Base-by-base conservation (phyloP, 345 rosid genomes). In the Arabis alpina region DNA sequence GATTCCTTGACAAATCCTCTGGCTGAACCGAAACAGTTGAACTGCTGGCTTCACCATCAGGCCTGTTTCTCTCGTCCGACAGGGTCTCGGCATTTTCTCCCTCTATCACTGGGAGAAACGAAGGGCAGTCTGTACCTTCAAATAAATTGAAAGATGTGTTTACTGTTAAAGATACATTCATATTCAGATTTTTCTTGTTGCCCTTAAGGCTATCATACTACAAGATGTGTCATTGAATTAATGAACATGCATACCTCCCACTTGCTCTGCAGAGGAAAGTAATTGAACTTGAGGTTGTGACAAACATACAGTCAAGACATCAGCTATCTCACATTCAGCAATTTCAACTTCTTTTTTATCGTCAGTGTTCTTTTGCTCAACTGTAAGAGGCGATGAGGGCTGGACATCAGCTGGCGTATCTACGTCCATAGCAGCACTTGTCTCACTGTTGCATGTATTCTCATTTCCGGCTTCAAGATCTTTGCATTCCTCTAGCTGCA, bases 71-170 rank as follows among this genome's bases (percentile, higher is more conserved):
- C 37, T 34, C 37, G 37, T 34, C 37, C 37, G 37, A 34, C 6
- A 8, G 37, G 8, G 6, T 34, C 37, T 34, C 66, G 11, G 40
- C 16, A 23, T 52, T 51, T 42, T 66, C 61, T 43, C 37, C 57
- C 51, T 51, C 50, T 0, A n/a, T 63, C 30, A 25, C 25, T 8
- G 73, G 63, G 34, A 43, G 42, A 57, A 58, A 25, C 14, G 52
- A 27, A 53, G 34, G 42, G 4, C 45, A 3, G 4, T 68, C 58
- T 19, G 57, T 61, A 47, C 36, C 64, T 54, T 67, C 73, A 60
- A 36, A 36, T 36, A 36, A 36, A 36, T 36, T 36, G 10, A 36
- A 8, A 36, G 9, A 7, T 36, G 40, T 36, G 40, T 36, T 36
- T 36, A 8, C 40, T 36, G 10, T 8, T 36, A 36, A 36, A 36